Evolutionary conservation across 139 green algal genomes (phyloP), one percentile per base, ranked within the genome.

Genomic region (Nannochloris sp.): DNA sequence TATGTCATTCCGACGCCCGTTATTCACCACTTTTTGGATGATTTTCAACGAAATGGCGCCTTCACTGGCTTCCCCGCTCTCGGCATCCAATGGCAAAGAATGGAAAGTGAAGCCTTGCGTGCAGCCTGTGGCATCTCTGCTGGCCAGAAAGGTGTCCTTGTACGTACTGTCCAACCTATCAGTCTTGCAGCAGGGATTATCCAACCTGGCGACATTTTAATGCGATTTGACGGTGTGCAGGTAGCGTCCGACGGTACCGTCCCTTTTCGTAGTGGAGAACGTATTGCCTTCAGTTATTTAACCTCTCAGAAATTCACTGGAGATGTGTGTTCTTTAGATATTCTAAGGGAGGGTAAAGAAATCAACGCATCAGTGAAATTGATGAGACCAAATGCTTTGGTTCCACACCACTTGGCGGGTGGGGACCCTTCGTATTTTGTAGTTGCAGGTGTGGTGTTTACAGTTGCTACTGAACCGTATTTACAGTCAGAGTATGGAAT

Each of bases 261-360:
- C 24, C 89, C 91, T 30, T 98, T 99, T 79, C 84, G 93, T 58
- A 85, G 64, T 4, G 84, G 90, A 31, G 95, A 99, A 83, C 84
- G 95, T 60, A 98, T 99, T 63, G 78, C 77, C 4, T 99, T 97
- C 81, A 60, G 51, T 31, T 95, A 96, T 83, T 83, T 99, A n/a
- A 85, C 96, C 42, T 86, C 73, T 54, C 81, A 95, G 60, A 97
- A 98, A 76, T 97, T 88, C 69, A 81, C 90, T 3, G 89, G 84
- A 0, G 89, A 98, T 33, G 45, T 46, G 1, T 89, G 84, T 7
- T 32, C 46, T 6, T 44, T 98, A 42, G 70, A 77, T 10, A 59
- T 98, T 39, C 76, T 96, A 61, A 64, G 85, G 7, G 79, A 79
- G 2, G 84, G 85, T 7, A 6, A 81, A 39, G 19, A 55, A 44